phyloP scores from a whole-genome alignment of 2,329 filamentous ascomycete genomes.

The Fusarium guadeloupense region DNA sequence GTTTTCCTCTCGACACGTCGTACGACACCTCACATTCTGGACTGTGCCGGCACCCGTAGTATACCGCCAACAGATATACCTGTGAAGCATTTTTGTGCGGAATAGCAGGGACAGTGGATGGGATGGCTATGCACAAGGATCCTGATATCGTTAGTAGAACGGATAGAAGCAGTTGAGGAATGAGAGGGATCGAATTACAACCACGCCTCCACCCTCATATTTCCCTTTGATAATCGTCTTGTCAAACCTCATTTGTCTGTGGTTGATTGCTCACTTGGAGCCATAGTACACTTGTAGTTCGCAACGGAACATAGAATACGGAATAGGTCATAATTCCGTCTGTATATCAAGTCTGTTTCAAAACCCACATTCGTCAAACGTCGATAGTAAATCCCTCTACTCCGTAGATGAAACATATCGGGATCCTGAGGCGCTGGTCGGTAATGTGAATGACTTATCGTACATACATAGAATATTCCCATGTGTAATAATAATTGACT shows the following conservation, averaged over 20 bases:
- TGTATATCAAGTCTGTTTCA: slow-evolving; percentile 1
- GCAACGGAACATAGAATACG: neutral
- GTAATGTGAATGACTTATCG: too few relatives aligned
- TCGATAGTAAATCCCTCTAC: neutral
- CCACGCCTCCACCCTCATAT: neutral
- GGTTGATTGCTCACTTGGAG: neutral
- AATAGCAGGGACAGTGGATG: neutral
- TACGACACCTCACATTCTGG: slow-evolving; percentile 7
- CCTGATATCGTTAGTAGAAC: slow-evolving; percentile 12
- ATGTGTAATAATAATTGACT: slow-evolving; percentile 2
- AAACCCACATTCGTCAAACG: neutral
- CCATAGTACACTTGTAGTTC: neutral
- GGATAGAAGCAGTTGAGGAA: slow-evolving; percentile 22
- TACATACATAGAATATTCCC: too few relatives aligned
- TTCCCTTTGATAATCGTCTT: neutral
- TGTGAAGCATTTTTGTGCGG: neutral
- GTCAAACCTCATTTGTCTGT: neutral
- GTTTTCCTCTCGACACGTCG: slow-evolving; percentile 6
- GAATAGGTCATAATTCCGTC: neutral
- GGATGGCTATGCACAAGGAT: neutral
- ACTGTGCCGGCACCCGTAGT: slow-evolving; percentile 13
- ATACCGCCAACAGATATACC: neutral
- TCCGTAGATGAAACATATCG: slow-evolving; percentile 12
- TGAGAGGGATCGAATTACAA: neutral
- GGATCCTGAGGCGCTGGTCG: neutral